These are phyloP conservation scores for Apodospora peruviana DNA, from an alignment of 495 filamentous ascomycete genomes.

Conservation along the genomic window DNA sequence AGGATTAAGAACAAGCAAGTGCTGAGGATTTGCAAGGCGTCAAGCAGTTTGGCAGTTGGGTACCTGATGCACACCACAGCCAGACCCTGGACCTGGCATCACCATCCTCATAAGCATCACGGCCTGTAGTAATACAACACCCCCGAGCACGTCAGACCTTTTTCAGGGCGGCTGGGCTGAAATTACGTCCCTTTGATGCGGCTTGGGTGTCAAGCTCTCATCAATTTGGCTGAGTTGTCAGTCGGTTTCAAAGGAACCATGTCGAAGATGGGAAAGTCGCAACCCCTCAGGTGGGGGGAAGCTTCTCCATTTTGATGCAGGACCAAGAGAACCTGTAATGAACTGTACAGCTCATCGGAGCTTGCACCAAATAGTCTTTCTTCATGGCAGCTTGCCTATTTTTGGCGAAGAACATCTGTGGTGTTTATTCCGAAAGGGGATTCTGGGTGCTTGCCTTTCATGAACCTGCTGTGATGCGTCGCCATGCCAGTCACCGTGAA, in stretches of 20 bases:
- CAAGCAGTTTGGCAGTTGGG: background rate
- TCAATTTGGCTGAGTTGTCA: slow-evolving; percentile 12
- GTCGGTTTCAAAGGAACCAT: background rate
- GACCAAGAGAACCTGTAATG: background rate
- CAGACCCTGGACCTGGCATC: background rate
- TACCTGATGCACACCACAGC: background rate
- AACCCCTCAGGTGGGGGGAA: slow-evolving; percentile 13
- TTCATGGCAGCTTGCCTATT: slow-evolving; percentile 5
- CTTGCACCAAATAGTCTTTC: background rate
- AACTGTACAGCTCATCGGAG: background rate
- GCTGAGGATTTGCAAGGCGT: background rate
- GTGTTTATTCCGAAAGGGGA: background rate
- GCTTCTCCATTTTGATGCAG: slow-evolving; percentile 7
- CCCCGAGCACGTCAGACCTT: background rate
- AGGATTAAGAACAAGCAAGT: slow-evolving; percentile 1
- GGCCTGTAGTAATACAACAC: background rate
- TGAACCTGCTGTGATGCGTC: background rate
- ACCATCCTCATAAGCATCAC: background rate
- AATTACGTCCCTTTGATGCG: background rate
- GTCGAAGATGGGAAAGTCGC: slow-evolving; percentile 8
- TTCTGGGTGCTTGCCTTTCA: too few species aligned
- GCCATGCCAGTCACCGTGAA: background rate
- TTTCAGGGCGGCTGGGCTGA: slow-evolving; percentile 8
- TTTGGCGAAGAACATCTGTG: background rate
- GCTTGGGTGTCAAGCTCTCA: slow-evolving; percentile 8